Evolutionary conservation across 495 filamentous ascomycete species (phyloP), one percentile per base, ranked within the genome.

Genomic region (Aspergillus hancockii): DNA sequence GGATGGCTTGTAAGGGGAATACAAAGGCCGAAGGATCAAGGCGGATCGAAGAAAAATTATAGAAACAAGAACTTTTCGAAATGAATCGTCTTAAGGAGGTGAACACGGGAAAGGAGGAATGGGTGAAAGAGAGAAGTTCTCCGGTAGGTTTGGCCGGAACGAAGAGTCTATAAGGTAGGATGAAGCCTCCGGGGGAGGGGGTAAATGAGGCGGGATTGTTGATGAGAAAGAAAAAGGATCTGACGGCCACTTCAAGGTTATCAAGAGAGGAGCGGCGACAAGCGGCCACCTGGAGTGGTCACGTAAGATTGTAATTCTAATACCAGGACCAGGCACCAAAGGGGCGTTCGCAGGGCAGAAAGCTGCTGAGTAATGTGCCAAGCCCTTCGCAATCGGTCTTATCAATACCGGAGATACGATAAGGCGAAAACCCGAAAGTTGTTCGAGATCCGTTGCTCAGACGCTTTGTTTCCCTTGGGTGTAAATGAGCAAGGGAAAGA

Each of bases 251-350:
- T 53, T 53, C 21, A 21, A 50, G 34, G 47, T 52, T 58, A 52
- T 52, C 31, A 58, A 31, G 51, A 53, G 16, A 38, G 56, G 55
- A 41, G 60, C 52, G 60, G 59, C 59, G 51, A 64, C 51, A 64
- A 56, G 59, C 34, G 19, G 57, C 21, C 40, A 7, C 5, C 12
- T 21, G 14, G 53, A 54, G 25, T 50, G 55, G 41, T 51, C 46
- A n/a, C 14, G 55, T 60, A 62, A 62, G 52, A 38, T 53, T 22
- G 41, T 61, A 61, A 67, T 43, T 57, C 31, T 21, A 43, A 57
- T 63, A 63, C 61, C 55, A 55, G 59, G 49, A 57, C 57, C 65
- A 67, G 65, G 65, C 59, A 67, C 59, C 59, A 54, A 65, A 14
- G 38, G 38, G 38, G 38, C 38, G 49, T 51, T 38, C 13, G 10